Evolutionary conservation across 176 grass and related monocot species (phyloP).

Genomic region (Carex pumila): DNA sequence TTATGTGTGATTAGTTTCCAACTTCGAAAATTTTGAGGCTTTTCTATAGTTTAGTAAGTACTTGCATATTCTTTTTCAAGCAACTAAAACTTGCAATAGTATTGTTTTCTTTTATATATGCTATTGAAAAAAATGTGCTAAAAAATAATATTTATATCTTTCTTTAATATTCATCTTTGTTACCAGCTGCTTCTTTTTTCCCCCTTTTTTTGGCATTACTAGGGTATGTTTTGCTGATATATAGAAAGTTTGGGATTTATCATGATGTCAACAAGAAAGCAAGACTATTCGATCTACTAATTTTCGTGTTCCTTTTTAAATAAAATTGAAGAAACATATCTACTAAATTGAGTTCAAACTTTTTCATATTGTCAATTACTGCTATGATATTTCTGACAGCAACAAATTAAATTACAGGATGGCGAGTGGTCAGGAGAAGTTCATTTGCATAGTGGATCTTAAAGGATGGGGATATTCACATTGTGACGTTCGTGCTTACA

Average conservation of each 20-base stretch:
- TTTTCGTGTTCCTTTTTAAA: no score
- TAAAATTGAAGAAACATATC: no score
- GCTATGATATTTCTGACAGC: background rate
- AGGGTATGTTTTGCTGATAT: no score
- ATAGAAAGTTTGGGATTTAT: no score
- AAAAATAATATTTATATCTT: no score
- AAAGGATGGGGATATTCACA: slow-evolving; percentile 72
- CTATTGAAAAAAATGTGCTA: no score
- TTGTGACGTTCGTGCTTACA: slow-evolving; percentile 41
- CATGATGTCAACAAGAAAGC: no score
- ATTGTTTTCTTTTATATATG: no score
- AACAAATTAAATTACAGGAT: slow-evolving; percentile 32
- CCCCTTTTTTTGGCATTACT: no score
- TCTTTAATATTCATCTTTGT: no score
- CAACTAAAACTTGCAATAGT: background rate
- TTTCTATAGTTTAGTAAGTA: background rate
- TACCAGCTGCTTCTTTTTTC: no score
- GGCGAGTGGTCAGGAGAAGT: slow-evolving; percentile 58
- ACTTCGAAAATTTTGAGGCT: background rate
- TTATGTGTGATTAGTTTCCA: background rate
- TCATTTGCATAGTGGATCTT: slow-evolving; percentile 55
- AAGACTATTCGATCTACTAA: no score
- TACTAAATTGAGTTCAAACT: background rate
- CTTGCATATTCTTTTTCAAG: background rate
- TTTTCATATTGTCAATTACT: background rate